Base-by-base conservation (phyloP, 2,329 filamentous ascomycete species). In the Ophiocordyceps sinensis region DNA sequence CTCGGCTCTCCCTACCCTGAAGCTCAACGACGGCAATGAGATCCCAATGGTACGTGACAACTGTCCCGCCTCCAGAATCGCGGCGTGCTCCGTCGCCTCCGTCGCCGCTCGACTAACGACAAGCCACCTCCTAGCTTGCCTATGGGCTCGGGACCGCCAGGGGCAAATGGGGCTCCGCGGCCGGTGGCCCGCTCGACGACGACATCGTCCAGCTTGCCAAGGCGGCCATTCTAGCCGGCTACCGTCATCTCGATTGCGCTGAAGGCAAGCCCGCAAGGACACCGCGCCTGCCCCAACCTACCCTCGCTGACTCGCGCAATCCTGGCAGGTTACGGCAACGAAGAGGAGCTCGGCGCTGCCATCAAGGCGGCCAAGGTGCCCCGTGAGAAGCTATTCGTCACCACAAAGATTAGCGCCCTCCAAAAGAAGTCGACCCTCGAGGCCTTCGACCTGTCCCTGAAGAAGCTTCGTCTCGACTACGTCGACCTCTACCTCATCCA, bases 131-230 rank as follows among this genome's bases (percentile, higher is more conserved):
- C 12, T 44, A 82, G 77, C 63, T 87, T 15, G 78, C 69, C 34
- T 87, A 83, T 51, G 83, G 83, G 21, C 73, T 83, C 4, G 82
- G 83, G 35, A 85, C 82, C 0, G 79, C 81, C 36, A 63, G 66
- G 21, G 78, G 67, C 60, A 83, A 73, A 49, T 41, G 31, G 32
- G 40, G 40, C 14, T 23, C 31, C 14, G 30, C 19, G 15, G 55
- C 55, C 4, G 60, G 67, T 9, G 65, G 57, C 38, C 62, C 68
- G 37, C 62, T 79, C 35, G 77, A 85, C 48, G 61, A 76, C 42
- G 64, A 68, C 5, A 60, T 71, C 38, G 55, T 70, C 37, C 59
- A 66, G 21, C 47, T 63, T 40, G 68, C 70, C 35, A 72, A 80
- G 43, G 69, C 63, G 47, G 82, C 83, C 28, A 79, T 86, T 51